These are phyloP conservation scores for Gynandropsis gynandra DNA, from an alignment of 345 rosid species.

Conservation along the genomic window DNA sequence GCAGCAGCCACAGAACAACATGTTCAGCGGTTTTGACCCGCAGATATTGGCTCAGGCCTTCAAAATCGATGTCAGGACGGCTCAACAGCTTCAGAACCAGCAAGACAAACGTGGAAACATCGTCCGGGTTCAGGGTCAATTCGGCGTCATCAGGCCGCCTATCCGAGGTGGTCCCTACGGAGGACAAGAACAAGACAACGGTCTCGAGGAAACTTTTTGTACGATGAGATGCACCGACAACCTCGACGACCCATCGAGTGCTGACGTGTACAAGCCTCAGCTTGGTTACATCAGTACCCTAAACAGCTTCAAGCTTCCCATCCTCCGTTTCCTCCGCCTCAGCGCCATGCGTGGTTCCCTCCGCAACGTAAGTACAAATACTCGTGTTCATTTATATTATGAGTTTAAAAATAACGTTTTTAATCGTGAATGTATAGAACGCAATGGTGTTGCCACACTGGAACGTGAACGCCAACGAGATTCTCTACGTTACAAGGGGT, in stretches of 20 bases:
- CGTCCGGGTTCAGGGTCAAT: constrained; percentile 35
- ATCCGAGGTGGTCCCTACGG: constrained; percentile 11
- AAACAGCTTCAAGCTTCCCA: constrained; percentile 49
- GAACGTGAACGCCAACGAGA: constrained; percentile 51
- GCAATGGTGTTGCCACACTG: constrained; percentile 50
- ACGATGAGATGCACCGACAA: constrained; percentile 40
- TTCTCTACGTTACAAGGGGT: constrained; percentile 54
- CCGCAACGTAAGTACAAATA: constrained; percentile 16
- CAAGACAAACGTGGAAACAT: constrained; percentile 45
- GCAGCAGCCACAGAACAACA: constrained; percentile 34
- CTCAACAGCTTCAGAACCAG: constrained; percentile 37
- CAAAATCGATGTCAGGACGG: constrained; percentile 31
- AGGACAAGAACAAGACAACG: constrained; percentile 27
- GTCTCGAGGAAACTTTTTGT: constrained; percentile 59
- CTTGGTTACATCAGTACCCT: constrained; percentile 45
- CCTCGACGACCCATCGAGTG: constrained; percentile 40
- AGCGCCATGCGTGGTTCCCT: constrained; percentile 43
- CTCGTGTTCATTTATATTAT: no score
- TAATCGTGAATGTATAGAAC: constrained; percentile 16
- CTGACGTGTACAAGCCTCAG: constrained; percentile 40
- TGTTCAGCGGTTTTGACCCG: constrained; percentile 43
- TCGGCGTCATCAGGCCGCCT: constrained; percentile 40
- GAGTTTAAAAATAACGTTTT: no score
- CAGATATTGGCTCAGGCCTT: constrained; percentile 44
- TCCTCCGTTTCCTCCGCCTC: constrained; percentile 38